Conservation (phyloP, 1,284 basidiomycete species). For the Irpex rosettiformis region DNA sequence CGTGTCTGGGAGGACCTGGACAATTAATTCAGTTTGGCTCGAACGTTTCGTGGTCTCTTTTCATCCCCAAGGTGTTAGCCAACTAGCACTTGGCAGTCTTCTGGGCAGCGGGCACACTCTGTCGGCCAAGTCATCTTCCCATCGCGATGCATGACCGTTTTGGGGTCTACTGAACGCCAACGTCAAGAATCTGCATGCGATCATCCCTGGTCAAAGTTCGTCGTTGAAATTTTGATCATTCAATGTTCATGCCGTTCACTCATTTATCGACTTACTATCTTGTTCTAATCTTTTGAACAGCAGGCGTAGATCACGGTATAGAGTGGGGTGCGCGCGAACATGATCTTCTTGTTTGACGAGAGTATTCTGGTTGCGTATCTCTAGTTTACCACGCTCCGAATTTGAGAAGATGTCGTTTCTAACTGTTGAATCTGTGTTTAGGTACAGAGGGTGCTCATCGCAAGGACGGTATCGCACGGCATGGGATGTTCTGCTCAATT, state of each 20-base stretch:
- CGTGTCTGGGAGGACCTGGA: slow-evolving; percentile 49
- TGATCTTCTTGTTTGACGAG: slow-evolving; percentile 71
- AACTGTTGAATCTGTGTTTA: slow-evolving; percentile 21
- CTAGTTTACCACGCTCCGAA: background rate
- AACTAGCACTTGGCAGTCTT: too few relatives aligned
- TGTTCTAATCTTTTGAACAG: too few relatives aligned
- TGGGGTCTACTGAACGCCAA: slow-evolving; percentile 58
- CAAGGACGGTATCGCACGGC: slow-evolving; percentile 60
- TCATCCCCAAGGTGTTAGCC: too few relatives aligned
- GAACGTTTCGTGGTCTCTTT: too few relatives aligned
- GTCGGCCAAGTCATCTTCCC: slow-evolving; percentile 33
- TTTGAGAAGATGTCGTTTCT: too few relatives aligned
- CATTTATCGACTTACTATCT: too few relatives aligned
- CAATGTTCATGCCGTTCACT: background rate
- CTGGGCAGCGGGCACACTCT: slow-evolving; percentile 53
- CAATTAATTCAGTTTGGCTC: slow-evolving; percentile 35
- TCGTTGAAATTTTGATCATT: background rate
- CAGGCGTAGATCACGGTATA: slow-evolving; percentile 56
- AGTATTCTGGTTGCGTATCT: slow-evolving; percentile 59
- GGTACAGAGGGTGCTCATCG: slow-evolving; percentile 61
- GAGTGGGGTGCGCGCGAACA: too few relatives aligned
- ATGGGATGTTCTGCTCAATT: slow-evolving; percentile 57
- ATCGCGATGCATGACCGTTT: slow-evolving; percentile 51
- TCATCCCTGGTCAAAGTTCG: slow-evolving; percentile 65
- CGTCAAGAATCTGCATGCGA: slow-evolving; percentile 59